These are phyloP conservation scores for Daldinia grandis DNA, from an alignment of 495 filamentous ascomycete species.

Conservation along the genomic window DNA sequence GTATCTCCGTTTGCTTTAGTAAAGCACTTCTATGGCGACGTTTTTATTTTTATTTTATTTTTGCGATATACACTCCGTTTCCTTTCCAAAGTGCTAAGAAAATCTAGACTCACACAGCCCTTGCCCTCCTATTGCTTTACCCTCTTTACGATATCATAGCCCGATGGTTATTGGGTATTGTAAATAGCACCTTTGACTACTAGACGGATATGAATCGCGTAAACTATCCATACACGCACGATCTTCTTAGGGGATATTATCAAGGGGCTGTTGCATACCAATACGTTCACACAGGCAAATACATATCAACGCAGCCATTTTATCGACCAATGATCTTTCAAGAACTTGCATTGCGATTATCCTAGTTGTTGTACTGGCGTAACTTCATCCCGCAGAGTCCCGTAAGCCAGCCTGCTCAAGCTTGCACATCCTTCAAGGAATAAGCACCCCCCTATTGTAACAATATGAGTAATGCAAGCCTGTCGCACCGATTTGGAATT, in stretches of 20 bases:
- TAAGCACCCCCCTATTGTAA: constrained; percentile 22
- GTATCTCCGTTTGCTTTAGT: neutral
- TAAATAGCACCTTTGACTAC: neutral
- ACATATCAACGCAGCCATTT: constrained; percentile 29
- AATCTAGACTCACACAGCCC: neutral
- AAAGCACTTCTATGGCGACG: neutral
- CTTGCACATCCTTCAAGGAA: constrained; percentile 26
- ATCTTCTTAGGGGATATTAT: constrained; percentile 20
- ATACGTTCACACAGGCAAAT: constrained; percentile 37
- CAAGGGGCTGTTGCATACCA: constrained; percentile 19
- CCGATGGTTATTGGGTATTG: constrained; percentile 17
- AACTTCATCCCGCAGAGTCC: constrained; percentile 39
- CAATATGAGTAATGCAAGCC: constrained; percentile 33
- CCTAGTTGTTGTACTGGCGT: constrained; percentile 40
- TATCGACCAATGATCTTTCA: constrained; percentile 34
- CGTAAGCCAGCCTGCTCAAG: constrained; percentile 36
- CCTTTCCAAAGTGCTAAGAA: constrained; percentile 2
- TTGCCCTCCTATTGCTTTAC: constrained; percentile 2
- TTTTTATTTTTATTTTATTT: neutral
- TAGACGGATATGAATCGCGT: constrained; percentile 11
- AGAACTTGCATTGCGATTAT: constrained; percentile 19
- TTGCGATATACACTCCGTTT: neutral
- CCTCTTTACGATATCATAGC: constrained; percentile 6
- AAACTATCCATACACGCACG: constrained; percentile 13
- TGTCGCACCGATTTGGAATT: constrained; percentile 34